Conservation (phyloP, 257 asterid species). For the Solanum tacnaense region DNA sequence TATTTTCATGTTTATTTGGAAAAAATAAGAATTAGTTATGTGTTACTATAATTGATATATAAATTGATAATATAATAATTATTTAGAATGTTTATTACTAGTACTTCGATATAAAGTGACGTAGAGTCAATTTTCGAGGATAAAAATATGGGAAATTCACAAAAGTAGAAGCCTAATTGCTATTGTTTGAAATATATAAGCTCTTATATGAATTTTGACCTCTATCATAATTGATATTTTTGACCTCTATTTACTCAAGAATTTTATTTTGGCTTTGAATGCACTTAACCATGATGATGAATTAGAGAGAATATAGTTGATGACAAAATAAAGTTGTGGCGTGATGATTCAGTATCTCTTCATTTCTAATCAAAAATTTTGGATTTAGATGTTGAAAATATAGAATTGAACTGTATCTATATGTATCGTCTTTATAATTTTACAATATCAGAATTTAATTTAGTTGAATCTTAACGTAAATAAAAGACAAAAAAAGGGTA, state of each 20-base stretch:
- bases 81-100: too few species aligned
- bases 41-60: background rate
- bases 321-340: background rate
- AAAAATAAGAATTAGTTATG: background rate
- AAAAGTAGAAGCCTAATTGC: background rate
- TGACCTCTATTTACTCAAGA: conserved; percentile 46
- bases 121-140: background rate
- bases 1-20: background rate
- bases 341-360: too few species aligned
- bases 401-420: background rate
- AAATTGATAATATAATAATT: background rate
- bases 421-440: too few species aligned
- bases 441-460: background rate
- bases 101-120: background rate
- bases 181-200: background rate
- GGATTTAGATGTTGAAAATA: background rate
- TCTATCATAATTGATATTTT: conserved; percentile 18
- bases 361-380: too few species aligned
- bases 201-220: conserved; percentile 22
- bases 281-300: background rate
- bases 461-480: background rate
- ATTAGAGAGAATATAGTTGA: background rate
- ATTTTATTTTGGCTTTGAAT: background rate
- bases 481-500: conserved; percentile 7
- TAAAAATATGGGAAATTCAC: background rate